Base-by-base conservation (phyloP, 1,284 basidiomycete species). In the Sanghuangporus sanghuang region DNA sequence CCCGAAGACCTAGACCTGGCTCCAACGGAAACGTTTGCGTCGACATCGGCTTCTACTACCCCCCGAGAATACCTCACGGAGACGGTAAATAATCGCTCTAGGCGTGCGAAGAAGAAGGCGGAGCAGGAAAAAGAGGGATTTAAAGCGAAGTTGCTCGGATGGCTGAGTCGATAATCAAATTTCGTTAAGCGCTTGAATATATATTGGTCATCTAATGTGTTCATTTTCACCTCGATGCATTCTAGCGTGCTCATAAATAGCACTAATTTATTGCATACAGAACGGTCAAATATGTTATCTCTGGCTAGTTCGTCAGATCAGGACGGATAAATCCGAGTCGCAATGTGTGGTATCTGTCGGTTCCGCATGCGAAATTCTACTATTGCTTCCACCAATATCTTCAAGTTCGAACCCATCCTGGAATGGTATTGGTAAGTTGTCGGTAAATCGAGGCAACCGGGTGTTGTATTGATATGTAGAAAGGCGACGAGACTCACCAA, bases 121-220 rank as follows among this genome's bases (percentile, higher is more conserved):
- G 58, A 60, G 58, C 48, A 39, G 14, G 58, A 53, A 48, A 32
- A 38, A 32, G 46, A 2, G 23, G 49, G 48, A n/a, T 52, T 52
- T 36, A 60, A 60, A 35, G 18, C 16, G 35, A 60, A 52, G 49
- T 23, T 60, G 8, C 48, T 60, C 16, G 58, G 58, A 16, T 60
- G 58, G 58, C 32, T 54, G 16, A 27, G 53, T 36, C 53, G 35
- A 38, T 54, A 36, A n/a, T 16, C 16, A 18, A 16, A 54, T 1
- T 8, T 18, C 38, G 27, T 9, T 23, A 49, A 16, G 18, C 48
- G 16, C 2, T 54, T 35, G 23, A 36, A 12, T 21, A n/a, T 53
- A 36, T 53, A 6, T 7, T 27, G 8, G 14, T 53, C 21, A 32
- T 53, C 23, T 53, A 53, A 49, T 49, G 21, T 8, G 16, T 23